Conservation (phyloP, 345 rosid species). For the Lenwebbia sp. region DNA sequence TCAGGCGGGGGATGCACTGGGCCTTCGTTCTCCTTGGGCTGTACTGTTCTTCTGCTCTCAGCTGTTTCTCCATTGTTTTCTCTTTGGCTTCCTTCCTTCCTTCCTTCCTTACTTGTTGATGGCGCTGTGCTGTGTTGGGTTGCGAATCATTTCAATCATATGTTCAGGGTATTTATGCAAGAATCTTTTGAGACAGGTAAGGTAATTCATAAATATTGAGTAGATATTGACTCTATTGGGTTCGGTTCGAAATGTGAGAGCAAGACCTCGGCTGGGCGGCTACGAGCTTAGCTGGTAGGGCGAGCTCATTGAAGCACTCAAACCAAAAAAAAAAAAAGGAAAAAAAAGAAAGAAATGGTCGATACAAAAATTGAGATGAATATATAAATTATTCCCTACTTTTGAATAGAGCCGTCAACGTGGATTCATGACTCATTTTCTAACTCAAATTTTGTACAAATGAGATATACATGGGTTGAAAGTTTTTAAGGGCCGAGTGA, state of each 20-base stretch:
- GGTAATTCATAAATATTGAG: neutral
- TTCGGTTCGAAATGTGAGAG: neutral
- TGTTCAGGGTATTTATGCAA: neutral
- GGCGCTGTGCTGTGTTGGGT: neutral
- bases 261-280: neutral
- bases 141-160: neutral
- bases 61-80: neutral
- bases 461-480: too few relatives aligned
- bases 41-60: neutral
- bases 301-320: neutral
- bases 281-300: neutral
- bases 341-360: neutral
- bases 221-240: neutral
- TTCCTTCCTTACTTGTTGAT: neutral
- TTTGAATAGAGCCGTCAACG: neutral
- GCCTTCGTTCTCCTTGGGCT: neutral
- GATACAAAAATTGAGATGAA: neutral
- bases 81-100: neutral
- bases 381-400: neutral
- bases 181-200: neutral
- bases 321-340: neutral
- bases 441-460: too few relatives aligned
- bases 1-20: conserved; percentile 12
- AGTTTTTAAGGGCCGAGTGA: too few relatives aligned
- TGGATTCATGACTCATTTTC: too few relatives aligned